A percentile compares a stretch with the other conserved stretches of the same genome.
These are phyloP conservation scores for Botrytis deweyae DNA, from an alignment of 2,329 filamentous ascomycete genomes.

Conservation along the genomic window DNA sequence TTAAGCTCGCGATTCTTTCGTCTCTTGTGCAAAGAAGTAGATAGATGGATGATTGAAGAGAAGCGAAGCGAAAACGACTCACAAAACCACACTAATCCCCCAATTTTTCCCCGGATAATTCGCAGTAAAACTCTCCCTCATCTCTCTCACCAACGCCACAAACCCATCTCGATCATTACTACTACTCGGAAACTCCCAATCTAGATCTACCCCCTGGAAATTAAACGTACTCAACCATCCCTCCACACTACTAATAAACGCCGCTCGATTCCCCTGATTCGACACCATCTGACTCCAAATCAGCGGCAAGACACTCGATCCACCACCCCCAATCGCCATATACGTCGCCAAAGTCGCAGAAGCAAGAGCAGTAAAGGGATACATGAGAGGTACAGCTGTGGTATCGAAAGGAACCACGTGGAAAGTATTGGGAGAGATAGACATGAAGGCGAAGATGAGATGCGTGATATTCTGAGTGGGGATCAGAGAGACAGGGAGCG, in stretches of 20 bases:
- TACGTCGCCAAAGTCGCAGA: constrained; percentile 37
- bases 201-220: constrained; percentile 47
- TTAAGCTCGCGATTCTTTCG: too few species aligned
- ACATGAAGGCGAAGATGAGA: constrained; percentile 45
- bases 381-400: constrained; percentile 28
- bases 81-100: constrained; percentile 45
- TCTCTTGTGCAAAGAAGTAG: too few species aligned
- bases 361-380: constrained; percentile 40
- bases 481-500: constrained; percentile 39
- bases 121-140: constrained; percentile 39
- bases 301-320: constrained; percentile 27
- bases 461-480: constrained; percentile 38
- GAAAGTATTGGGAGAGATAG: constrained; percentile 43
- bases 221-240: constrained; percentile 41
- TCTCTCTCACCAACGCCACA: constrained; percentile 35
- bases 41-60: too few species aligned
- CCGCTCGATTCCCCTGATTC: constrained; percentile 33
- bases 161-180: constrained; percentile 42
- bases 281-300: constrained; percentile 39
- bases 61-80: not conserved
- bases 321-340: constrained; percentile 44
- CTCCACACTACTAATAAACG: constrained; percentile 42
- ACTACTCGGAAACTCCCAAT: constrained; percentile 49
- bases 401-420: constrained; percentile 35
- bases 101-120: constrained; percentile 33